Evolutionary conservation across 345 rosid genomes (phyloP).

Genomic region (Brassica napus): Da-Ae NC_063448.1:6390001-6390500

Average conservation of each 20-base stretch:
- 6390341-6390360: constrained; percentile 51
- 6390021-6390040: neutral
- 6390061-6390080: constrained; percentile 18
- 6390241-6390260: constrained; percentile 20
- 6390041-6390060: neutral
- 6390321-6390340: constrained; percentile 65
- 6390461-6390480: neutral
- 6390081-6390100: constrained; percentile 76
- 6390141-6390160: constrained; percentile 60
- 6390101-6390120: constrained; percentile 69
- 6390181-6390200: neutral
- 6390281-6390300: constrained; percentile 64
- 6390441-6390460: constrained; percentile 10
- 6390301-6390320: constrained; percentile 76
- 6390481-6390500: constrained; percentile 74
- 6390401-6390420: neutral
- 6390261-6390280: constrained; percentile 63
- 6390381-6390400: constrained; percentile 47
- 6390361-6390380: constrained; percentile 62
- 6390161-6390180: constrained; percentile 65
- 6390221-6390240: neutral
- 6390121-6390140: constrained; percentile 65
- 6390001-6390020: constrained; percentile 88
- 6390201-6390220: neutral
- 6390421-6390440: neutral